These are phyloP conservation scores for Apium graveolens DNA, from an alignment of 129 eudicot species.

Conservation along the genomic window DNA sequence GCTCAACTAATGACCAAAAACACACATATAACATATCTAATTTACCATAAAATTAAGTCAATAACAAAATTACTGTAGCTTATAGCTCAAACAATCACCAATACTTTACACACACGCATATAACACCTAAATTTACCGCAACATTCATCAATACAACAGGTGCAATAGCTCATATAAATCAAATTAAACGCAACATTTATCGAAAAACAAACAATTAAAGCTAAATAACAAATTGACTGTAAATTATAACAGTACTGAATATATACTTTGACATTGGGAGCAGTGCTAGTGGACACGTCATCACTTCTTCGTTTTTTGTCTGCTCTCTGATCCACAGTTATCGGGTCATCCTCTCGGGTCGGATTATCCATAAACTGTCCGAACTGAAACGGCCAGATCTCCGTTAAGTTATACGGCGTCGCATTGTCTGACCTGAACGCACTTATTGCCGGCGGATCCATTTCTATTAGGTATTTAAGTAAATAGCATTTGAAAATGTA, in stretches of 20 bases:
- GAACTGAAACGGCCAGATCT: constrained; percentile 84
- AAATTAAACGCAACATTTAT: neutral
- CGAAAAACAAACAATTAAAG: neutral
- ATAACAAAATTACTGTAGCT: no score
- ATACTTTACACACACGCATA: neutral
- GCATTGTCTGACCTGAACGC: constrained; percentile 37
- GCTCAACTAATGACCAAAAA: no score
- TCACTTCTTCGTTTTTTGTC: constrained; percentile 47
- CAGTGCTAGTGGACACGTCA: constrained; percentile 62
- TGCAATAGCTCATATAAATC: no score
- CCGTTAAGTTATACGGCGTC: constrained; percentile 39
- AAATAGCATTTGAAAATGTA: neutral
- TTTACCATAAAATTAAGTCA: no score
- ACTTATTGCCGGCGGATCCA: constrained; percentile 71
- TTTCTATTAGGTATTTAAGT: neutral
- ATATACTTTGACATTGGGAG: constrained; percentile 46
- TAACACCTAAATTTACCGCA: no score
- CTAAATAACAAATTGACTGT: neutral
- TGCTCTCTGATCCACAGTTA: constrained; percentile 37
- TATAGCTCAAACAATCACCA: neutral
- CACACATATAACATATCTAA: no score
- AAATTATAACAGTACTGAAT: neutral
- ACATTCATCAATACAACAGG: no score
- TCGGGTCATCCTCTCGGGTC: constrained; percentile 46
- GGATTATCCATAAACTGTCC: constrained; percentile 29